These are phyloP conservation scores for Pythium insidiosum DNA, from an alignment of 352 stramenopile species.

Conservation along the genomic window DNA sequence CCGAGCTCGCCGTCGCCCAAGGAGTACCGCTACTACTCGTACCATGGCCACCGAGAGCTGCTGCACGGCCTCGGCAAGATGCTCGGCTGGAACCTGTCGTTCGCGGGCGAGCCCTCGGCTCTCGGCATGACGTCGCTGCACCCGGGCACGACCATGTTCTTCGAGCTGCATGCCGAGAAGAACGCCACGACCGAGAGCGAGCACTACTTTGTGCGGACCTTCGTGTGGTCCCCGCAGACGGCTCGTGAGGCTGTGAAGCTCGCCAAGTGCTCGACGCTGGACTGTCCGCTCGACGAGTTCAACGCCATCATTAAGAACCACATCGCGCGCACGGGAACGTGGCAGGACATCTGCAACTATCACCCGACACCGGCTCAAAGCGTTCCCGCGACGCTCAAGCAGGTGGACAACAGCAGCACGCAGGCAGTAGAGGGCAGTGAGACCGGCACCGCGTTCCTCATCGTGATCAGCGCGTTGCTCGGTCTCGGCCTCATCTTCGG, in stretches of 20 bases:
- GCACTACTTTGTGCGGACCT: constrained; percentile 63
- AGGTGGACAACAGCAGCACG: constrained; percentile 12
- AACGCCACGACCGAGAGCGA: constrained; percentile 18
- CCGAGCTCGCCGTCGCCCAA: constrained; percentile 29
- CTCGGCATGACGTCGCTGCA: constrained; percentile 60
- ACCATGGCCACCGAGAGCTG: constrained; percentile 75
- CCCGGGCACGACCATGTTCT: constrained; percentile 75
- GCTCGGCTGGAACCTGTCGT: constrained; percentile 71
- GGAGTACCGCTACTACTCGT: constrained; percentile 75
- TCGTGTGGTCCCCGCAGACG: constrained; percentile 67
- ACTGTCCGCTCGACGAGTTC: constrained; percentile 75
- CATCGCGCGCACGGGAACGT: constrained; percentile 59
- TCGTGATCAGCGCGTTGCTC: constrained; percentile 37
- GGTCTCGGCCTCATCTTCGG: constrained; percentile 34
- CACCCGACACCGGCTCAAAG: too few relatives aligned
- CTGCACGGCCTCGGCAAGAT: constrained; percentile 74
- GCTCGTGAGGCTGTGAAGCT: constrained; percentile 59
- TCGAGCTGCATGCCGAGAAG: constrained; percentile 51
- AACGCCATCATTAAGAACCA: constrained; percentile 61
- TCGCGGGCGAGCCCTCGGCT: constrained; percentile 51
- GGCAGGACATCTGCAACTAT: constrained; percentile 82
- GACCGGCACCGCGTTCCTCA: constrained; percentile 17
- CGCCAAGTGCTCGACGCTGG: constrained; percentile 60
- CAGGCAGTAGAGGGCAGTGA: constrained; percentile 7
- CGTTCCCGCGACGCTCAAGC: constrained; percentile 8